phyloP scores from a whole-genome alignment of 1,139 yeast species.

The Candida sanyaensis region DNA sequence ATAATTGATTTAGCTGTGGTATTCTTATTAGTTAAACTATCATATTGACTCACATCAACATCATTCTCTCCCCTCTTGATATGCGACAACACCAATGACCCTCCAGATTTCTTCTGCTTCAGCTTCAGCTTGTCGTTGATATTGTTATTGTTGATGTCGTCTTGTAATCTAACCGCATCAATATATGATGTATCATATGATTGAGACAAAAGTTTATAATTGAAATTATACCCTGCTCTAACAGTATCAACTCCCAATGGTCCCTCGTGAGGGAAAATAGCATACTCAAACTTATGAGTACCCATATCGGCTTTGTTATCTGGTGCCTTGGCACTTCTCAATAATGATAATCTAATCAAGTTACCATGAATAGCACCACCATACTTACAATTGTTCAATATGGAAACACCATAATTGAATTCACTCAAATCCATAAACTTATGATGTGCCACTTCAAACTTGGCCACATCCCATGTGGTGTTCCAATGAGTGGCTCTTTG shows the following conservation, averaged over 20 bases:
- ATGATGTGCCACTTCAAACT: constrained; percentile 94
- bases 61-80: constrained; percentile 91
- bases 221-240: constrained; percentile 76
- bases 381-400: constrained; percentile 83
- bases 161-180: constrained; percentile 25
- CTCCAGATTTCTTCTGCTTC: too few relatives aligned
- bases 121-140: too few relatives aligned
- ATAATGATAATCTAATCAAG: constrained; percentile 75
- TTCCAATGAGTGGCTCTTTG: constrained; percentile 92
- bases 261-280: constrained; percentile 80
- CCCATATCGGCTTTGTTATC: constrained; percentile 96
- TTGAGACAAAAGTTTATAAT: constrained; percentile 46
- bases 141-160: too few relatives aligned
- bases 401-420: constrained; percentile 81
- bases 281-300: constrained; percentile 77
- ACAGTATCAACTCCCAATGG: constrained; percentile 64
- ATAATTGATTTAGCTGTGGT: constrained; percentile 54
- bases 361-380: constrained; percentile 94
- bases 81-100: constrained; percentile 62
- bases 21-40: constrained; percentile 36
- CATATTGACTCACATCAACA: constrained; percentile 44
- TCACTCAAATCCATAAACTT: constrained; percentile 92
- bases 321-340: constrained; percentile 88
- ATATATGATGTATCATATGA: constrained; percentile 21
- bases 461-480: constrained; percentile 95